phyloP scores from a whole-genome alignment of 257 asterid genomes.

The Lycium ferocissimum region DNA sequence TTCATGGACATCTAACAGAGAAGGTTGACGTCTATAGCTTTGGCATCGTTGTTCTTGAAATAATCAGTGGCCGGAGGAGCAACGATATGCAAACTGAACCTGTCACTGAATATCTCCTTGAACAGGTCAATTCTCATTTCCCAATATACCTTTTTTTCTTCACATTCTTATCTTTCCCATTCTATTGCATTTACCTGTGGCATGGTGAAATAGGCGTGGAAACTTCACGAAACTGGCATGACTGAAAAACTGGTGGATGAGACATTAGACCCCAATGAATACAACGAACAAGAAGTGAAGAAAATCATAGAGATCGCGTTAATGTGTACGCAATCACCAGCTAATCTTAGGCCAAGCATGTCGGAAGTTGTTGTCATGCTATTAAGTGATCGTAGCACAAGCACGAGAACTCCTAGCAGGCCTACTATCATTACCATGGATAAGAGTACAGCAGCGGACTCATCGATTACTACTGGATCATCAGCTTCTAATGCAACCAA shows the following conservation, averaged over 20 bases:
- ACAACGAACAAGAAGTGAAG: constrained; percentile 55
- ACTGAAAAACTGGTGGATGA: constrained; percentile 64
- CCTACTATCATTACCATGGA: constrained; percentile 46
- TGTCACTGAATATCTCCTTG: constrained; percentile 64
- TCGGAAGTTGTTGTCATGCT: constrained; percentile 78
- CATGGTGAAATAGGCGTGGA: constrained; percentile 66
- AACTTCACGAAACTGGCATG: constrained; percentile 58
- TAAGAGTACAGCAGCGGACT: constrained; percentile 35
- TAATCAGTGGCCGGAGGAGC: constrained; percentile 71
- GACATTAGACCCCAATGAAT: constrained; percentile 57
- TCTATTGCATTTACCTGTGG: not conserved
- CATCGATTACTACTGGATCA: constrained; percentile 36
- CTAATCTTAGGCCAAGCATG: constrained; percentile 80
- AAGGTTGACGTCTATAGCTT: constrained; percentile 84
- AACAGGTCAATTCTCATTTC: constrained; percentile 50
- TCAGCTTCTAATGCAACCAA: constrained; percentile 63
- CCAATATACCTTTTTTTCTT: not conserved
- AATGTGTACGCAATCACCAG: constrained; percentile 72
- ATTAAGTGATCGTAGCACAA: constrained; percentile 45
- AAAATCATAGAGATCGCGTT: constrained; percentile 72
- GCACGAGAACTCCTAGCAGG: constrained; percentile 42
- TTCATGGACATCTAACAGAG: constrained; percentile 84
- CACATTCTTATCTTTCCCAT: not conserved
- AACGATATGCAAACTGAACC: constrained; percentile 51
- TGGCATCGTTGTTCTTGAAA: constrained; percentile 74